A percentile compares a stretch with the other conserved stretches of the same genome.
These are phyloP conservation scores for Leccinum barrowsii DNA, from an alignment of 768 basidiomycete genomes.

Conservation along the genomic window DNA sequence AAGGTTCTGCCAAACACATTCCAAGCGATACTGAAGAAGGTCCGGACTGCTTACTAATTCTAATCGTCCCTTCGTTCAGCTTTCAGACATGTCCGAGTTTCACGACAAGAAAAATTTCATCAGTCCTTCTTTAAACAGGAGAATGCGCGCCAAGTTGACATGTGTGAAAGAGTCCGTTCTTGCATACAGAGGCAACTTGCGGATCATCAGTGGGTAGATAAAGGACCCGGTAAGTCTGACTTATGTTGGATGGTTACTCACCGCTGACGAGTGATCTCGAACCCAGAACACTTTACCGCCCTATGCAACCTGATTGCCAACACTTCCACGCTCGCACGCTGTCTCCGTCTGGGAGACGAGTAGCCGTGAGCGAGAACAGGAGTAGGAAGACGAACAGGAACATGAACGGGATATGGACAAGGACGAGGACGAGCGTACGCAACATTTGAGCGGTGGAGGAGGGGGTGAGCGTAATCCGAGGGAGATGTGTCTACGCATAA, in stretches of 20 bases:
- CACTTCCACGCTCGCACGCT: slow-evolving; percentile 1
- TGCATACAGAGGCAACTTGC: slow-evolving; percentile 13
- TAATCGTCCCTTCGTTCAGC: background rate
- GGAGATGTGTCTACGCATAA: too few species aligned
- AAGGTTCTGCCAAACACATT: slow-evolving; percentile 33
- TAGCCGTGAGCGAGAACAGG: too few species aligned
- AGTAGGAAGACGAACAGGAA: background rate
- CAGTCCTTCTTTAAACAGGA: background rate
- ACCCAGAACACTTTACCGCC: slow-evolving; percentile 1
- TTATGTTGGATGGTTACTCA: background rate
- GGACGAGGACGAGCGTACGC: too few species aligned
- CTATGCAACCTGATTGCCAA: slow-evolving; percentile 13
- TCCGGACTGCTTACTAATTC: slow-evolving; percentile 2
- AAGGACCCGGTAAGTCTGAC: slow-evolving; percentile 10
- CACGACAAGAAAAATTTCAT: slow-evolving; percentile 17
- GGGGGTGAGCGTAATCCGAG: too few species aligned
- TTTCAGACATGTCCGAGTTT: slow-evolving; percentile 8
- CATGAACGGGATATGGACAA: too few species aligned
- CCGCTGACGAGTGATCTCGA: background rate
- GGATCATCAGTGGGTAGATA: slow-evolving; percentile 11
- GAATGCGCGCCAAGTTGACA: background rate
- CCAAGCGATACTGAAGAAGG: slow-evolving; percentile 34
- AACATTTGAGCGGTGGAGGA: too few species aligned
- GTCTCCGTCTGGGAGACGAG: background rate
- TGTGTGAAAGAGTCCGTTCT: background rate